Percentiles rank a stretch among this genome's conserved stretches.
These are phyloP conservation scores for Eucalyptus globulus DNA, from an alignment of 345 rosid species.

Conservation along the genomic window DNA sequence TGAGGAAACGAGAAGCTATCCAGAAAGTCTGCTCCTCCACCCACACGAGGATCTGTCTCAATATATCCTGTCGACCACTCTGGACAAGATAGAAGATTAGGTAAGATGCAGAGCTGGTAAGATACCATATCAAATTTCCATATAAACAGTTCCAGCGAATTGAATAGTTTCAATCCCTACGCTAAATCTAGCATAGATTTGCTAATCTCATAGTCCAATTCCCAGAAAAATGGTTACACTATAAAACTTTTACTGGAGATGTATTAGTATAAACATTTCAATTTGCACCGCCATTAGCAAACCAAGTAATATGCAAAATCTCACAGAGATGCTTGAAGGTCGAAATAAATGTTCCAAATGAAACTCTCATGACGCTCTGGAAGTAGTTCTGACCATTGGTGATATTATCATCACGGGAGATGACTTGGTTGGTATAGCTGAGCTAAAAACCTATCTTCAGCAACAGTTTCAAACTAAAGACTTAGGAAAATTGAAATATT, in stretches of 20 bases:
- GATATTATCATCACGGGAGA: background rate
- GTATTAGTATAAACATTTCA: background rate
- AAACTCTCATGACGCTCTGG: background rate
- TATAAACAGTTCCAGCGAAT: background rate
- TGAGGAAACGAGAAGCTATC: constrained; percentile 85
- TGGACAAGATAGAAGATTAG: constrained; percentile 11
- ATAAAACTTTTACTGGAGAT: background rate
- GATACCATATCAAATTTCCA: background rate
- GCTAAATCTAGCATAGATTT: background rate
- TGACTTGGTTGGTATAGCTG: too few species aligned
- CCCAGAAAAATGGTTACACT: background rate
- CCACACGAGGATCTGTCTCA: constrained; percentile 67
- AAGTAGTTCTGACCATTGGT: background rate
- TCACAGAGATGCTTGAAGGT: background rate
- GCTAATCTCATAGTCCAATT: background rate
- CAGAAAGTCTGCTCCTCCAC: constrained; percentile 92
- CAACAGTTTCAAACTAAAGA: too few species aligned
- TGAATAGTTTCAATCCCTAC: background rate
- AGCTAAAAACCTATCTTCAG: too few species aligned
- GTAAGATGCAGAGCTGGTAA: background rate
- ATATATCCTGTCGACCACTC: constrained; percentile 32
- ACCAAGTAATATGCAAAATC: background rate
- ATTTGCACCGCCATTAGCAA: background rate
- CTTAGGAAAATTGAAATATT: too few species aligned
- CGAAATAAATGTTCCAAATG: background rate